Evolutionary conservation across 768 basidiomycete genomes (phyloP), one percentile per base, ranked within the genome.

Genomic region (Panaeolus cyanescens): DNA sequence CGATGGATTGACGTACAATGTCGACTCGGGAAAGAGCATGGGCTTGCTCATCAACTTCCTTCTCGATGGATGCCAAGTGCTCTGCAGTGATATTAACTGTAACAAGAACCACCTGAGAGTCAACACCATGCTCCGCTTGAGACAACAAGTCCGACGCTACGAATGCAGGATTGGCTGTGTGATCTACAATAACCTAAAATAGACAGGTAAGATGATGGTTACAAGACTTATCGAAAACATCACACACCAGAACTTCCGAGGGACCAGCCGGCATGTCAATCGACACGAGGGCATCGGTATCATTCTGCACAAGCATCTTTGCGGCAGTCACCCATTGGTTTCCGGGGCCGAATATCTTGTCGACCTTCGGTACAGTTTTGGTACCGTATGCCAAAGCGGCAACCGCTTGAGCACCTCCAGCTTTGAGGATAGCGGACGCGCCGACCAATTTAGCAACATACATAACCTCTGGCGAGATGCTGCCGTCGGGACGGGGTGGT

Each of bases 261-360:
- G 97, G 97, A 6, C 97, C 97, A 32, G 97, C 97, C 54, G 97
- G 97, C 94, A 99, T 99, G 75, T 99, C 97, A 68, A 99, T 99
- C 15, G 93, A 92, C 6, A 98, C 95, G 63, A 96, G 75, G 8
- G 97, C 96, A 68, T 96, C 92, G 12, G 96, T 96, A 71, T 99
- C 97, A 74, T 99, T 99, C 72, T 98, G 96, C 25, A 99, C 96
- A 58, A 96, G 77, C 97, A 99, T 98, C 79, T 99, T 99, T 56
- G 96, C 97, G 1, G 97, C 97, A 1, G 96, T 99, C 22, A 99
- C 97, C 95, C 96, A 99, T 74, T 99, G 97, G 72, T 99, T 99
- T 25, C 97, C 97, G 5, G 97, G 97, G 8, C 97, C 97, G 70
- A 99, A 96, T 67, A 99, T 95, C 79, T 99, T 99, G 82, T 99